phyloP scores from a whole-genome alignment of 257 asterid genomes.

The Gentiana straminea region DNA sequence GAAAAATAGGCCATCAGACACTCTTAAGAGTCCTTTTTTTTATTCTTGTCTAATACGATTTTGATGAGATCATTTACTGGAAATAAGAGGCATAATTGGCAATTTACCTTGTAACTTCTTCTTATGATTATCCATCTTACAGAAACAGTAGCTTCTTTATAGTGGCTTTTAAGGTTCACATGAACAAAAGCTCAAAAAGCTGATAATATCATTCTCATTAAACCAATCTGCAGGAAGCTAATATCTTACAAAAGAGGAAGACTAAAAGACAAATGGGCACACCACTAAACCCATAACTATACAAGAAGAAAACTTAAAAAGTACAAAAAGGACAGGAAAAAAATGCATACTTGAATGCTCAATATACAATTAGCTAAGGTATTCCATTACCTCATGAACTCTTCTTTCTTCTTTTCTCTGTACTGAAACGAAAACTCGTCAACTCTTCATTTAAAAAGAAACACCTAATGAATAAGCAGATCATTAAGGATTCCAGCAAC shows the following conservation, averaged over 20 bases:
- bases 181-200: neutral
- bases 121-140: neutral
- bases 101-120: too few species aligned
- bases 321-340: too few species aligned
- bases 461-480: constrained; percentile 1
- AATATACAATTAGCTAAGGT: too few species aligned
- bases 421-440: neutral
- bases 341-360: too few species aligned
- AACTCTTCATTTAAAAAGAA: constrained; percentile 5
- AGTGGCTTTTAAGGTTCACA: neutral
- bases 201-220: too few species aligned
- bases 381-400: too few species aligned
- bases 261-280: neutral
- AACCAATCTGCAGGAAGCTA: too few species aligned
- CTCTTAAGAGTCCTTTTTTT: too few species aligned
- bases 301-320: constrained; percentile 1
- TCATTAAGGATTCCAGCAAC: neutral
- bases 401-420: too few species aligned
- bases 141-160: neutral
- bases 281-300: neutral
- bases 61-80: neutral
- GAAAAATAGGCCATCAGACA: too few species aligned
- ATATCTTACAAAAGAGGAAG: too few species aligned
- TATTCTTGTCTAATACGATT: too few species aligned
- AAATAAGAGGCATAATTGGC: neutral